Evolutionary conservation across 2,329 filamentous ascomycete genomes (phyloP).

Genomic region (Incumbomyces lentus): DNA sequence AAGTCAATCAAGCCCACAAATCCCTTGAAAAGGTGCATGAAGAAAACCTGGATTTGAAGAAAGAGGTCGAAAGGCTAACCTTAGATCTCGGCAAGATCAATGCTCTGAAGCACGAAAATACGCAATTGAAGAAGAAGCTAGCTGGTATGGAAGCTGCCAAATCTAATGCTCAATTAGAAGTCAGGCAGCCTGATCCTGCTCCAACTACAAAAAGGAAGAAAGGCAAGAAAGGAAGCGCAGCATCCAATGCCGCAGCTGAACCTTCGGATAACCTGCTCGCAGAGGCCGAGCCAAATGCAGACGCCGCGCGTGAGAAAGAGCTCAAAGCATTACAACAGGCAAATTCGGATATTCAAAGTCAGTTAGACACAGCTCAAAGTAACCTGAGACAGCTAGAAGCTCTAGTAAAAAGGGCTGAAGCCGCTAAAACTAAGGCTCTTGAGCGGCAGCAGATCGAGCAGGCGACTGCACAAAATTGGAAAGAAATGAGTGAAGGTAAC

Average conservation of each 20-base stretch:
- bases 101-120: constrained; percentile 7
- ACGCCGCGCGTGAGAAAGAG: background rate
- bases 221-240: constrained; percentile 1
- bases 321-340: constrained; percentile 5
- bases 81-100: constrained; percentile 6
- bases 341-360: background rate
- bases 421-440: constrained; percentile 1
- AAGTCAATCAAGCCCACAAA: constrained; percentile 2
- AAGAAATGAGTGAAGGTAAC: constrained; percentile 7
- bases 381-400: constrained; percentile 4
- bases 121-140: constrained; percentile 8
- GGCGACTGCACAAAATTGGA: constrained; percentile 6
- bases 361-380: constrained; percentile 3
- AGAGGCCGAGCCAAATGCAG: background rate
- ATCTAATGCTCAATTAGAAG: constrained; percentile 1
- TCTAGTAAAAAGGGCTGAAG: constrained; percentile 2
- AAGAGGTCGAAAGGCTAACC: constrained; percentile 6
- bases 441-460: constrained; percentile 6
- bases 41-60: constrained; percentile 7
- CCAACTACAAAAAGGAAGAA: constrained; percentile 4
- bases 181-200: background rate
- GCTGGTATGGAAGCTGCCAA: background rate
- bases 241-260: background rate
- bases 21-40: constrained; percentile 2
- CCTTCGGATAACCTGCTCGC: background rate